These are phyloP conservation scores for Fusarium dimerum DNA, from an alignment of 2,329 filamentous ascomycete genomes.

Conservation along the genomic window DNA sequence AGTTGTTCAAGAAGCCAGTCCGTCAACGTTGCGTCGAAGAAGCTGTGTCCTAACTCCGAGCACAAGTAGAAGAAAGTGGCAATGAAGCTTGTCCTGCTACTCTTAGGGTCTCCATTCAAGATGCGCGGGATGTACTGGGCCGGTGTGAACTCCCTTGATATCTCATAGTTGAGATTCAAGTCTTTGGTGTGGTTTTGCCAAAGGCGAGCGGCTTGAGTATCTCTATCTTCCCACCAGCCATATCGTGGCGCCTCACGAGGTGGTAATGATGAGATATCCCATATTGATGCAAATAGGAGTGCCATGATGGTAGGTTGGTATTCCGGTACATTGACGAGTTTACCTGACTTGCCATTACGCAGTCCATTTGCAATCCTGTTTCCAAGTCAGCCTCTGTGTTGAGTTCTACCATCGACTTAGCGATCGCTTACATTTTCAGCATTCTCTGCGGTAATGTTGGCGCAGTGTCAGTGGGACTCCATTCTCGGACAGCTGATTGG, in stretches of 20 bases:
- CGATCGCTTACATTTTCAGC: constrained; percentile 40
- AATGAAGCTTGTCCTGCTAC: constrained; percentile 47
- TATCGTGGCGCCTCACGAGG: constrained; percentile 38
- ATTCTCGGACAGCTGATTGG: constrained; percentile 29
- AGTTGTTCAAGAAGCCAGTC: constrained; percentile 49
- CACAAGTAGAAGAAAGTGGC: constrained; percentile 50
- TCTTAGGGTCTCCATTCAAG: constrained; percentile 37
- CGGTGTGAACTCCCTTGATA: constrained; percentile 36
- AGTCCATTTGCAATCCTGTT: constrained; percentile 43
- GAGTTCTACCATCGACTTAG: constrained; percentile 8
- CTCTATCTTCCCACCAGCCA: constrained; percentile 39
- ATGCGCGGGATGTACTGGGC: constrained; percentile 36
- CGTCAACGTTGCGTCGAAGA: constrained; percentile 44
- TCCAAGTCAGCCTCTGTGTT: constrained; percentile 8
- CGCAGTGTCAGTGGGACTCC: constrained; percentile 17
- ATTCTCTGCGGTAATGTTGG: constrained; percentile 43
- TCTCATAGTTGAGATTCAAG: constrained; percentile 39
- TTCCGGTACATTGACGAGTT: constrained; percentile 42
- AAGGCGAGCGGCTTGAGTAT: constrained; percentile 37
- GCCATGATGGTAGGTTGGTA: constrained; percentile 48
- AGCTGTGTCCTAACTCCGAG: constrained; percentile 44
- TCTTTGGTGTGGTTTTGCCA: constrained; percentile 40
- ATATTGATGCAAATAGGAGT: constrained; percentile 45
- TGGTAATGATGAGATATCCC: constrained; percentile 39
- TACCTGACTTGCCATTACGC: constrained; percentile 40